Evolutionary conservation across 139 green algal species (phyloP).

Genomic region (Closterium sp.): DNA sequence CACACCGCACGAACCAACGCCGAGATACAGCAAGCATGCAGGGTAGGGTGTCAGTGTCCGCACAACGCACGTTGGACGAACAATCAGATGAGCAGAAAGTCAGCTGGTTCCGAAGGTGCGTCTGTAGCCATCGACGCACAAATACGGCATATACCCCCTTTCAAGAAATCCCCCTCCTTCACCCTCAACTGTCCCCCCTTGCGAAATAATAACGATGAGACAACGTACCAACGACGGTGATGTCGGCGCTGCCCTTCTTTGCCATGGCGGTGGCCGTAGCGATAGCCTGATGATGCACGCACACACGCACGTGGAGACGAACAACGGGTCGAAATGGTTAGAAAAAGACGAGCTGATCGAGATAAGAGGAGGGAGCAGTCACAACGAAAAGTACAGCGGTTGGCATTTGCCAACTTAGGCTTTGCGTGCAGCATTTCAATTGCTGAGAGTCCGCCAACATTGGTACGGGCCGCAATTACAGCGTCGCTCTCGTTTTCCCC

Average conservation of each 20-base stretch:
- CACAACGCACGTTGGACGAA: neutral
- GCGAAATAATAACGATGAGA: neutral
- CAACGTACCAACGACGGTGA: constrained; percentile 11
- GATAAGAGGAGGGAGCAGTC: neutral
- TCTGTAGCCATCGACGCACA: neutral
- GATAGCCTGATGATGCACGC: neutral
- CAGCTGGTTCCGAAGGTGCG: too few species aligned
- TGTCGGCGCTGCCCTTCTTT: neutral
- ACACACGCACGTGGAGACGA: neutral
- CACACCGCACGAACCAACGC: neutral
- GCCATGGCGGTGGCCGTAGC: neutral
- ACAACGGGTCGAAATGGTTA: neutral
- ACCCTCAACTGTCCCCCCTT: neutral
- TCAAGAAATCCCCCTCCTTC: neutral
- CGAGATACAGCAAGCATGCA: neutral
- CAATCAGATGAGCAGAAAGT: too few species aligned
- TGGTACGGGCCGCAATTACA: too few species aligned
- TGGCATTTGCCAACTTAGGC: too few species aligned
- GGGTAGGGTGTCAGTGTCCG: neutral
- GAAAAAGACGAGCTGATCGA: neutral
- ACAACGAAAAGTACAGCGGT: too few species aligned
- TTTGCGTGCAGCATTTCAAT: too few species aligned
- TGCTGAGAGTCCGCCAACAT: too few species aligned
- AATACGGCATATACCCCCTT: neutral
- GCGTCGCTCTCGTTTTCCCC: neutral